These are phyloP conservation scores for Ploettnerulaceae sp. DNA, from an alignment of 2,329 filamentous ascomycete species.

Conservation along the genomic window DNA sequence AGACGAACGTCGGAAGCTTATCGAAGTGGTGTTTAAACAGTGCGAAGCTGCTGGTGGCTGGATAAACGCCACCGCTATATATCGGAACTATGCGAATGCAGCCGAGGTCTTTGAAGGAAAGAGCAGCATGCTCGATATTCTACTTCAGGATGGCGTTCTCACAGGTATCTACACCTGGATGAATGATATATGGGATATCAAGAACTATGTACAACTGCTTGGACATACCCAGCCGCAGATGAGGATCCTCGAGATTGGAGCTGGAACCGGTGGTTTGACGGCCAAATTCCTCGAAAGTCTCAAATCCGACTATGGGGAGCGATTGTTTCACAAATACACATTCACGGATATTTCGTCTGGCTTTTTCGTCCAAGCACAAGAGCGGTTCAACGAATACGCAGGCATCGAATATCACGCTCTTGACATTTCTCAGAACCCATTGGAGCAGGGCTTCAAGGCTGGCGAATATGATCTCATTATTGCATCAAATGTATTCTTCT, in stretches of 20 bases:
- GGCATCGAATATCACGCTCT: slow-evolving; percentile 32
- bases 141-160: not conserved
- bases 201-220: slow-evolving; percentile 9
- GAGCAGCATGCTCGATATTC: not conserved
- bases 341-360: slow-evolving; percentile 31
- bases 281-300: slow-evolving; percentile 9
- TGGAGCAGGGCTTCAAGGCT: slow-evolving; percentile 18
- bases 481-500: slow-evolving; percentile 21
- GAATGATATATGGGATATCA: too few relatives aligned
- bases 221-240: slow-evolving; percentile 21
- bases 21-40: not conserved
- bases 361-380: slow-evolving; percentile 35
- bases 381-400: slow-evolving; percentile 11
- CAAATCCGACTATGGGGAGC: not conserved
- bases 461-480: slow-evolving; percentile 22
- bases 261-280: slow-evolving; percentile 22
- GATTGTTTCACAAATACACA: slow-evolving; percentile 28
- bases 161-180: too few relatives aligned
- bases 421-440: slow-evolving; percentile 8
- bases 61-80: not conserved
- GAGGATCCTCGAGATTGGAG: slow-evolving; percentile 26
- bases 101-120: not conserved
- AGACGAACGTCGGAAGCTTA: not conserved
- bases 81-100: not conserved
- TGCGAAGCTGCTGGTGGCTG: not conserved